Evolutionary conservation across 129 eudicot species (phyloP).

Genomic region (Mikania micrantha): DNA sequence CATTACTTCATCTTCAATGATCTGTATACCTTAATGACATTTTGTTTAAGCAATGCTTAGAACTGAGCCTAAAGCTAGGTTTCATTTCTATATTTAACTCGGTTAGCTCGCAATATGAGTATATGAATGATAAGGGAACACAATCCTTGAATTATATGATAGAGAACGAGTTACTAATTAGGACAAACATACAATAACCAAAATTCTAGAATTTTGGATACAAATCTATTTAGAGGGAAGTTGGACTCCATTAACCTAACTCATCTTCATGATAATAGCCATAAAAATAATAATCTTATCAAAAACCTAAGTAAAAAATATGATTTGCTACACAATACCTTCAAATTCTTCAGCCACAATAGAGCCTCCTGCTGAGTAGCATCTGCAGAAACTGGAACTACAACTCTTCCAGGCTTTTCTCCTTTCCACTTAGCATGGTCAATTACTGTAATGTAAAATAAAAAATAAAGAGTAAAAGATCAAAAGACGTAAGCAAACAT

Average conservation of each 20-base stretch:
- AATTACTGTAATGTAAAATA: slow-evolving; percentile 25
- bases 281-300: not conserved
- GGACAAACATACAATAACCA: not conserved
- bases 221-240: not conserved
- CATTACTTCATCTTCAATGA: slow-evolving; percentile 65
- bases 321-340: slow-evolving; percentile 48
- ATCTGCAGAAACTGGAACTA: slow-evolving; percentile 62
- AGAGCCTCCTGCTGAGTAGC: slow-evolving; percentile 72
- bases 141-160: too few species aligned
- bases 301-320: not conserved
- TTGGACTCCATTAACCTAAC: not conserved
- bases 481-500: not conserved
- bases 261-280: slow-evolving; percentile 29
- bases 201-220: not conserved
- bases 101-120: too few species aligned
- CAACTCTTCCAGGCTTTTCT: slow-evolving; percentile 44
- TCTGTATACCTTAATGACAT: slow-evolving; percentile 69
- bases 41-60: slow-evolving; percentile 33
- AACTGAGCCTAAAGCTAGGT: slow-evolving; percentile 33
- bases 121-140: too few species aligned
- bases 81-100: not conserved
- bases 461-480: too few species aligned
- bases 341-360: slow-evolving; percentile 56
- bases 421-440: slow-evolving; percentile 26
- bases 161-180: too few species aligned